These are phyloP conservation scores for Scedosporium aurantiacum DNA, from an alignment of 2,329 filamentous ascomycete genomes.

Conservation along the genomic window DNA sequence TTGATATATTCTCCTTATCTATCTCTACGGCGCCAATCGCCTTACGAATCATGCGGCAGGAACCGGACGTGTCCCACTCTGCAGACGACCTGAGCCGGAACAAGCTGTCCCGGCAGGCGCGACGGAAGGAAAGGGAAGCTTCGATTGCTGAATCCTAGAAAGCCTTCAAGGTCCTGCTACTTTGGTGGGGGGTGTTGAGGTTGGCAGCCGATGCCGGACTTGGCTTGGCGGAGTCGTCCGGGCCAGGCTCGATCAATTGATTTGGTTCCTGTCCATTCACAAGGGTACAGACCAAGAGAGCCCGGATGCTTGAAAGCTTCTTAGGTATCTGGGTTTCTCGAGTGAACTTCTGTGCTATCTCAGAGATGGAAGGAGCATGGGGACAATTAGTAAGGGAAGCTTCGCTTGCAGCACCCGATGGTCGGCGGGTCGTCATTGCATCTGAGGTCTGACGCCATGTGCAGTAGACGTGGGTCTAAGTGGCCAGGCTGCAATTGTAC, in stretches of 20 bases:
- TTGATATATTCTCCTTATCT: not conserved
- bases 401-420: not conserved
- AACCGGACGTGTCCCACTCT: not conserved
- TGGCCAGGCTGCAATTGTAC: too few species aligned
- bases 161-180: not conserved
- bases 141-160: not conserved
- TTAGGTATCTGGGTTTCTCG: not conserved
- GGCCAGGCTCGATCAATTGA: not conserved
- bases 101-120: not conserved
- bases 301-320: not conserved
- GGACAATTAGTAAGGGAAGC: not conserved
- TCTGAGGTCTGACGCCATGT: not conserved
- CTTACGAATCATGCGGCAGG: not conserved
- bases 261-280: too few species aligned
- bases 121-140: slow-evolving; percentile 1
- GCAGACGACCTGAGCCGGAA: not conserved
- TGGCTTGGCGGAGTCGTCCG: not conserved
- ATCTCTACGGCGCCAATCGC: not conserved
- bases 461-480: not conserved
- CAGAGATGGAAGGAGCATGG: not conserved
- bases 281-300: too few species aligned
- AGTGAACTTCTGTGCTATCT: not conserved
- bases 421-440: not conserved
- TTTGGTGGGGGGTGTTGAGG: not conserved
- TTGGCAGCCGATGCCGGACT: not conserved